Percentiles rank a stretch among this genome's conserved stretches.
phyloP scores from a whole-genome alignment of 31 red algal species.

The Endocladia muricata region DNA sequence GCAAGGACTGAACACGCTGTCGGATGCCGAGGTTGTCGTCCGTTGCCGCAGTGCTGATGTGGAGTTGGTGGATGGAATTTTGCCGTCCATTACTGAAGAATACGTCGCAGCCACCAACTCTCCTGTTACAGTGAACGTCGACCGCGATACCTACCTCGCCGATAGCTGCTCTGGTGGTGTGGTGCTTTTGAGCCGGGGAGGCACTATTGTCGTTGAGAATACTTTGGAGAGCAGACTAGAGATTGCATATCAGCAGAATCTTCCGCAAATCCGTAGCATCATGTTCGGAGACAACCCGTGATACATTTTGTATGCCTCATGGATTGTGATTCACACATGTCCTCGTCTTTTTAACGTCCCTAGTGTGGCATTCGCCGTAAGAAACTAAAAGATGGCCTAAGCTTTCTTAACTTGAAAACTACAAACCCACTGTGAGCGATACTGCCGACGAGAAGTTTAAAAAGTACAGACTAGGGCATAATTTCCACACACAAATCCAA shows the following conservation, averaged over 20 bases:
- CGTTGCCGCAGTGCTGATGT: slow-evolving; percentile 60
- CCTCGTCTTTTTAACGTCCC: not conserved
- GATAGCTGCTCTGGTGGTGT: slow-evolving; percentile 83
- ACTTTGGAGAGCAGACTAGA: slow-evolving; percentile 93
- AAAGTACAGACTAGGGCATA: too few species aligned
- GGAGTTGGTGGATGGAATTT: slow-evolving; percentile 44
- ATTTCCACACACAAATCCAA: too few species aligned
- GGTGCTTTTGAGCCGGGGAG: slow-evolving; percentile 73
- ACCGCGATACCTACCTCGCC: slow-evolving; percentile 36
- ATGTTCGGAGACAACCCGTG: slow-evolving; percentile 72
- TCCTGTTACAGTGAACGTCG: slow-evolving; percentile 41
- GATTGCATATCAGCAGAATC: slow-evolving; percentile 93
- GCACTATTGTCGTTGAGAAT: slow-evolving; percentile 83
- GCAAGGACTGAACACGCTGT: slow-evolving; percentile 68
- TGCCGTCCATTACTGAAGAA: slow-evolving; percentile 52
- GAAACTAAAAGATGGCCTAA: too few species aligned
- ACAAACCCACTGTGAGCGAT: too few species aligned
- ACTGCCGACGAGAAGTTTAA: too few species aligned
- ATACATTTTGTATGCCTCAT: slow-evolving; percentile 9
- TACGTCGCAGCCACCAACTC: slow-evolving; percentile 35
- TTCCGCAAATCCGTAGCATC: slow-evolving; percentile 72
- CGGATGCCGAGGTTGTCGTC: slow-evolving; percentile 63
- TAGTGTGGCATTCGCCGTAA: too few species aligned
- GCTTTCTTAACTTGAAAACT: too few species aligned
- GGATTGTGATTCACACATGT: not conserved